A percentile compares a stretch with the other conserved stretches of the same genome.
These are phyloP conservation scores for Phialocephala subalpina DNA, from an alignment of 2,329 filamentous ascomycete species.

Conservation along the genomic window DNA sequence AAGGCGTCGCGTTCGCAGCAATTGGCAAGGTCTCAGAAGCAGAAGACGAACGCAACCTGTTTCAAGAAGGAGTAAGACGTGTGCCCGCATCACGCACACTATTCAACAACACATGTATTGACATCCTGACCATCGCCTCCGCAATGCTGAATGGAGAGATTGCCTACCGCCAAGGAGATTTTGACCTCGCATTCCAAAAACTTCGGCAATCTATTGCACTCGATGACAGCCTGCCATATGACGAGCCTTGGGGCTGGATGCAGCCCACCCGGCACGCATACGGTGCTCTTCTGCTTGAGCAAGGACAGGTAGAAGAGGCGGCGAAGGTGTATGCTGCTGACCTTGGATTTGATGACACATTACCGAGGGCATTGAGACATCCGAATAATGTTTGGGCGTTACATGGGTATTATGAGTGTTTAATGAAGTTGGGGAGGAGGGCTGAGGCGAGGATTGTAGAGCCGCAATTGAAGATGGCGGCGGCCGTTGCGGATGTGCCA, in stretches of 20 bases:
- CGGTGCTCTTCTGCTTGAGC: constrained; percentile 73
- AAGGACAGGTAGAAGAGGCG: constrained; percentile 64
- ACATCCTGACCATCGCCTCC: constrained; percentile 67
- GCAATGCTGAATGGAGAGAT: constrained; percentile 79
- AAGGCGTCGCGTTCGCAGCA: constrained; percentile 71
- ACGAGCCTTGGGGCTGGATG: constrained; percentile 85
- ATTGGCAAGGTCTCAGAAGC: constrained; percentile 63
- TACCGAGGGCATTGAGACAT: constrained; percentile 72
- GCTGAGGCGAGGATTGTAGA: constrained; percentile 57
- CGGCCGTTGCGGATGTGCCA: constrained; percentile 65
- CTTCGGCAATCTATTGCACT: constrained; percentile 64
- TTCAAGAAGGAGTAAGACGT: constrained; percentile 56
- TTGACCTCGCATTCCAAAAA: constrained; percentile 64
- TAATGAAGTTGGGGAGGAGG: constrained; percentile 59
- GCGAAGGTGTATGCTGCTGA: constrained; percentile 66
- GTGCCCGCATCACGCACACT: constrained; percentile 69
- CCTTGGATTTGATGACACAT: constrained; percentile 63
- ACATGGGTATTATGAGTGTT: constrained; percentile 76
- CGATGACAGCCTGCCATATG: constrained; percentile 72
- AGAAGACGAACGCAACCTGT: constrained; percentile 56
- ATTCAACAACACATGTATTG: constrained; percentile 71
- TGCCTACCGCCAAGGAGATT: constrained; percentile 70
- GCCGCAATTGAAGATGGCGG: constrained; percentile 58
- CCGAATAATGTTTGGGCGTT: constrained; percentile 80
- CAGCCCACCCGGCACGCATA: constrained; percentile 76